Conservation (phyloP, 768 basidiomycete genomes). For the Zangia roseola region DNA sequence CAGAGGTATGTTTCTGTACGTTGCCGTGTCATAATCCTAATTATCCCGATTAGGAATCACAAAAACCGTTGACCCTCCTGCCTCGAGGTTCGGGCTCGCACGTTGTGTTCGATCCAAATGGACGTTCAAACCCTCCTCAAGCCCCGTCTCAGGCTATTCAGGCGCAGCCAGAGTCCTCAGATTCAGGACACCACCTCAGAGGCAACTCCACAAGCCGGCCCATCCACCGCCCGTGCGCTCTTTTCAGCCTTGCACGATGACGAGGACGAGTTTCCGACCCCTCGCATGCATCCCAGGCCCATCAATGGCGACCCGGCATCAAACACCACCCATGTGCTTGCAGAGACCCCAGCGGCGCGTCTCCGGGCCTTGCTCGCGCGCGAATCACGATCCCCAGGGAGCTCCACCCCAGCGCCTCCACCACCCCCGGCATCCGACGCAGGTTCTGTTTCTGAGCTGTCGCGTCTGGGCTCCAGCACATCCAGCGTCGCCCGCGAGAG, state of each 20-base stretch:
- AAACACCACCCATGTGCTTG: conserved; percentile 11
- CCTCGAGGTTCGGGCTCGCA: conserved; percentile 21
- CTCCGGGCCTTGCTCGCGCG: conserved; percentile 61
- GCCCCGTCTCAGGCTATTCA: conserved; percentile 22
- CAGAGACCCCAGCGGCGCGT: conserved; percentile 55
- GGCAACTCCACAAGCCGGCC: conserved; percentile 22
- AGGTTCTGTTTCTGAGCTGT: conserved; percentile 14
- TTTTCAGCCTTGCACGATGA: conserved; percentile 19
- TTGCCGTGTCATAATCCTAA: neutral
- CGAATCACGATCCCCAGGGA: conserved; percentile 41
- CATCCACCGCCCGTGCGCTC: conserved; percentile 14
- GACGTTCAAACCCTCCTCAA: conserved; percentile 14
- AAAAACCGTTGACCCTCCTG: neutral
- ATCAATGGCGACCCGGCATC: conserved; percentile 6
- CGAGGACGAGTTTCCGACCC: conserved; percentile 32
- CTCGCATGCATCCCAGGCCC: conserved; percentile 22
- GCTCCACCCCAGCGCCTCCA: conserved; percentile 25
- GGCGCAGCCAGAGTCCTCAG: conserved; percentile 19
- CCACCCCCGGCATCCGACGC: conserved; percentile 29
- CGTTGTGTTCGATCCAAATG: conserved; percentile 13
- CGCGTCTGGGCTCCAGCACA: conserved; percentile 26
- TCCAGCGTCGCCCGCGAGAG: conserved; percentile 56
- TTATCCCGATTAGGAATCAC: conserved; percentile 13
- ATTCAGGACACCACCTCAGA: conserved; percentile 11
- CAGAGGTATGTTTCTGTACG: neutral